These are phyloP conservation scores for Diversispora eburnea DNA, from an alignment of 192 early-diverging fungal species.

Conservation along the genomic window DNA sequence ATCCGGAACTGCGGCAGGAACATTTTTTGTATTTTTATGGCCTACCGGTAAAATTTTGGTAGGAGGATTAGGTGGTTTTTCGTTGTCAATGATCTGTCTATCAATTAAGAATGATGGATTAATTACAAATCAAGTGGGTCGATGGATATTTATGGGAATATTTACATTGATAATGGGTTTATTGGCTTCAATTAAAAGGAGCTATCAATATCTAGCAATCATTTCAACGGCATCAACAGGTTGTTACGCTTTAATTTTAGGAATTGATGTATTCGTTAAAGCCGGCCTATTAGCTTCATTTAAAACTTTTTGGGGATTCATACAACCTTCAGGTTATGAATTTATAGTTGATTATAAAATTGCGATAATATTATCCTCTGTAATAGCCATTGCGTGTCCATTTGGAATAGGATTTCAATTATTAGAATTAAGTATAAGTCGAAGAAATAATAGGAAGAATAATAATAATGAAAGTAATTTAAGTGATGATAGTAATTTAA, in stretches of 20 bases:
- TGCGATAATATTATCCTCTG: background rate
- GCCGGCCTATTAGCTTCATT: constrained; percentile 8
- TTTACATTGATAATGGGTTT: background rate
- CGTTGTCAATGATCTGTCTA: background rate
- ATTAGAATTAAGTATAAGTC: constrained; percentile 13
- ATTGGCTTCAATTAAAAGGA: background rate
- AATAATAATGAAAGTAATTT: too few relatives aligned
- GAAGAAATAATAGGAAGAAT: background rate
- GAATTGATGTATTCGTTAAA: constrained; percentile 12
- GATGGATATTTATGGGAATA: constrained; percentile 10
- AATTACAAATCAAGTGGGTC: constrained; percentile 4
- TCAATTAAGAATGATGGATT: constrained; percentile 13
- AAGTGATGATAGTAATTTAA: too few relatives aligned
- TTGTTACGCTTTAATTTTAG: constrained; percentile 11
- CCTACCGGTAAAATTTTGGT: constrained; percentile 20
- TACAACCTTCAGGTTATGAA: constrained; percentile 6
- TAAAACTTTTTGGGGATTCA: constrained; percentile 25
- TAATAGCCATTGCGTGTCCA: background rate
- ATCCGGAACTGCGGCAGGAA: background rate
- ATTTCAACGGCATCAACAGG: constrained; percentile 15
- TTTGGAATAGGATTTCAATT: constrained; percentile 17
- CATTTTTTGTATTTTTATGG: constrained; percentile 26
- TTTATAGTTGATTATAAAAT: background rate
- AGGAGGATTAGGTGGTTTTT: constrained; percentile 19
- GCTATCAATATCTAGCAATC: constrained; percentile 21